Evolutionary conservation across 2,329 filamentous ascomycete species (phyloP), one percentile per base, ranked within the genome.

Genomic region (Ampelomyces quisqualis): DNA sequence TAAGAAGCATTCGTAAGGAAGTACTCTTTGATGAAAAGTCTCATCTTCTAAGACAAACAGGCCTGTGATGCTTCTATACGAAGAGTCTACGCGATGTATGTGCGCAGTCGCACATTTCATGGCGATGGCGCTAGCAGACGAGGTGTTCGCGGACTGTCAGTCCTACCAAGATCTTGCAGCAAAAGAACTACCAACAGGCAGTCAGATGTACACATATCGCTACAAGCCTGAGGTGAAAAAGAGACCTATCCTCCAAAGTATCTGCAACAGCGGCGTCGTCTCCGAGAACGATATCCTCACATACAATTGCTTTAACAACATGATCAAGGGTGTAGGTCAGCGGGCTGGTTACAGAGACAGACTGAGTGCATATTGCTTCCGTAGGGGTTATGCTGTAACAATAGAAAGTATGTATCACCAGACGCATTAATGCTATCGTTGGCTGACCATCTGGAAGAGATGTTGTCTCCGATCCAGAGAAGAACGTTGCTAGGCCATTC

Each of bases 331-430:
- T 14, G 1, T 44, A 10, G 36, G 41, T 3, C 31, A 39, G 19
- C 29, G 27, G 15, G 36, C 41, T 35, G 31, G 36, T 2, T 44
- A 44, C 22, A 7, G 21, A 26, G 41, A 44, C 17, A 44, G 21
- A n/a, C 17, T 44, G 4, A 44, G 35, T 26, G 41, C 41, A 30
- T 44, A 44, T 19, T 44, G 41, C 27, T 39, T 44, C 21, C 14
- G 41, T 13, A 15, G 41, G 13, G 41, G 7, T 19, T 44, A 26
- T 36, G 41, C 36, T 20, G 18, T 15, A 28, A 15, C 27, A 9
- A 17, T 43, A 8, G 28, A 38, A 13, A 43, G 40, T 43, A 43
- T 13, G 34, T 33, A 21, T 23, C 13, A 20, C 7, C 15, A 28
- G n/a, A 9, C n/a, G n/a, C 24, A 28, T 23, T 23, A 23, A 23